phyloP scores from a whole-genome alignment of 192 early-diverging fungal species.

The Backusella tuberculispora region DNA sequence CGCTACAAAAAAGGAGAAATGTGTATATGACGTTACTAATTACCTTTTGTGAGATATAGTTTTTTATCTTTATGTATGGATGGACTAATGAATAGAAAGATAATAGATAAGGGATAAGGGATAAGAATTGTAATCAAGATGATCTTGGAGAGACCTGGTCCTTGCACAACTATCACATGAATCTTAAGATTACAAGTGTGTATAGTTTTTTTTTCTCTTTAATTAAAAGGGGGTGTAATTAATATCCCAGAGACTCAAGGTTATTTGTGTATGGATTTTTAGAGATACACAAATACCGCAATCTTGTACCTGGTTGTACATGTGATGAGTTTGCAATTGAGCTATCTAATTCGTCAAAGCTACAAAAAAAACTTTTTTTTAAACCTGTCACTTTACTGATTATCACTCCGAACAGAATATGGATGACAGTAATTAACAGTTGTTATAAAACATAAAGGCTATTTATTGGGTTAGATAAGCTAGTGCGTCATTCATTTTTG shows the following conservation, averaged over 20 bases:
- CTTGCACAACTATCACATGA: conserved; percentile 4
- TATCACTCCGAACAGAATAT: conserved; percentile 1
- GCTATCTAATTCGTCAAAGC: background rate
- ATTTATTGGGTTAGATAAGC: conserved; percentile 12
- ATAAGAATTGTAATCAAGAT: background rate
- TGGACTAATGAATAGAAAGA: background rate
- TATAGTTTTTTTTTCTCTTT: background rate
- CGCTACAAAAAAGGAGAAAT: background rate
- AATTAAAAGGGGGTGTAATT: background rate
- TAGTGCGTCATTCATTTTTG: conserved; percentile 8
- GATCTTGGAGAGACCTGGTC: background rate
- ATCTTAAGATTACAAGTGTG: background rate
- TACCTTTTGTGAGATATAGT: background rate
- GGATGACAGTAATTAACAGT: background rate
- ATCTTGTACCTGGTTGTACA: conserved; percentile 7
- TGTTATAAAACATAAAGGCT: background rate
- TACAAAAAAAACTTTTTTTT: background rate
- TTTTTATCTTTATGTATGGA: background rate
- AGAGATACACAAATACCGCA: background rate
- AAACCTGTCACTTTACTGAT: conserved; percentile 1
- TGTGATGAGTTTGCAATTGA: background rate
- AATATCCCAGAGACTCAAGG: background rate
- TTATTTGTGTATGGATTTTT: background rate
- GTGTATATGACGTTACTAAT: background rate
- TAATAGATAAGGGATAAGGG: background rate